These are phyloP conservation scores for Pholiota adiposa DNA, from an alignment of 1,284 basidiomycete species.

Conservation along the genomic window DNA sequence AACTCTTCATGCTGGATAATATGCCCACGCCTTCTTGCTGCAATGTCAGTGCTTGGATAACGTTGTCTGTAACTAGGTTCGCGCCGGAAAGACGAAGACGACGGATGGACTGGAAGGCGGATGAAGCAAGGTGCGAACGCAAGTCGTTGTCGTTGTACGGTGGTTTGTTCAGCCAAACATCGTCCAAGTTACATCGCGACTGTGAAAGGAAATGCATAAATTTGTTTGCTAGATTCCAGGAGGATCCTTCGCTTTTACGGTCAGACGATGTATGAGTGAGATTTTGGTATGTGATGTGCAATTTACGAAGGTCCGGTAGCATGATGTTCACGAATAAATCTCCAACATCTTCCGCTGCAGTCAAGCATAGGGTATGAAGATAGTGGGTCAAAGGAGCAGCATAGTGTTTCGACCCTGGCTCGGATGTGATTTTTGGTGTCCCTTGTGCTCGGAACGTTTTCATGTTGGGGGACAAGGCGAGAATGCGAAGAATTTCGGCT, in stretches of 20 bases:
- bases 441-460: conserved; percentile 1
- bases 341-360: background rate
- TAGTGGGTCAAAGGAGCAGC: background rate
- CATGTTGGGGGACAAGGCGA: conserved; percentile 2
- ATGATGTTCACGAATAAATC: background rate
- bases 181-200: conserved; percentile 1
- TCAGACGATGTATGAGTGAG: background rate
- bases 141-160: conserved; percentile 5
- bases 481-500: background rate
- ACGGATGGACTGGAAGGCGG: conserved; percentile 4
- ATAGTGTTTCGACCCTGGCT: background rate
- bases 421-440: background rate
- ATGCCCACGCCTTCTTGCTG: background rate
- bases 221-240: background rate
- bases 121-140: background rate
- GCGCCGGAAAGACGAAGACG: conserved; percentile 5
- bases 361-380: background rate
- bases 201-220: conserved; percentile 3
- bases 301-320: background rate
- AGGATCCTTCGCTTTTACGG: background rate
- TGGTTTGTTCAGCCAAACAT: conserved; percentile 6
- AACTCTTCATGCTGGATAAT: background rate
- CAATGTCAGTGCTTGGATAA: background rate
- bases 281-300: conserved; percentile 2
- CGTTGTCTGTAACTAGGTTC: conserved; percentile 4